A percentile compares a stretch with the other conserved stretches of the same genome.
Conservation (phyloP, 139 green algal species). For the Coccomyxa sp. region DNA sequence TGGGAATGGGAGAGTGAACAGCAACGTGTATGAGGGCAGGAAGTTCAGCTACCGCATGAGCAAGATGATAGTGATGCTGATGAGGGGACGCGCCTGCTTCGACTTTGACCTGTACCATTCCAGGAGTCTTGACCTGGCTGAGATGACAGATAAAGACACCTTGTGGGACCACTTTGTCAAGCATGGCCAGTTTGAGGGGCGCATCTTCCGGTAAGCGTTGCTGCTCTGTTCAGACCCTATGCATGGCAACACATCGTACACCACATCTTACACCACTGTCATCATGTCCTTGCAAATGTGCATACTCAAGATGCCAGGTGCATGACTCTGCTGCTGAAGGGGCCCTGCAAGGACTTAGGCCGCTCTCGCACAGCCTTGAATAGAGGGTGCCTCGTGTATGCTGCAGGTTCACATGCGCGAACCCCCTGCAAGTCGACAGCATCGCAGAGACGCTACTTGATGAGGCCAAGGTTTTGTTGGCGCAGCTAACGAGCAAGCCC, state of each 20-base stretch:
- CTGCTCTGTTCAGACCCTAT: not conserved
- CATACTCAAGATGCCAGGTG: not conserved
- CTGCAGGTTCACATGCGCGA: slow-evolving; percentile 7
- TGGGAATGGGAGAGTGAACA: not conserved
- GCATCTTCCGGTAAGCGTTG: slow-evolving; percentile 33
- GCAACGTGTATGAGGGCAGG: slow-evolving; percentile 36
- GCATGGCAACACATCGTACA: too few relatives aligned
- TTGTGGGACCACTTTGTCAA: slow-evolving; percentile 69
- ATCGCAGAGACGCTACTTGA: not conserved
- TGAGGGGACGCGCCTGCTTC: slow-evolving; percentile 46
- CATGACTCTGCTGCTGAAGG: too few relatives aligned
- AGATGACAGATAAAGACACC: not conserved
- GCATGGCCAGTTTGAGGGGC: slow-evolving; percentile 63
- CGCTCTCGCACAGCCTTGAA: too few relatives aligned
- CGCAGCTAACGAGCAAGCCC: too few relatives aligned
- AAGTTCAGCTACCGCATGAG: slow-evolving; percentile 9
- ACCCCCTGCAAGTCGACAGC: not conserved
- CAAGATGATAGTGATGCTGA: slow-evolving; percentile 21
- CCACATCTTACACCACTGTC: not conserved
- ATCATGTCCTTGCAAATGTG: not conserved
- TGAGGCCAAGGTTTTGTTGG: too few relatives aligned
- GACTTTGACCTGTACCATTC: slow-evolving; percentile 51
- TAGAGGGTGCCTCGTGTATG: not conserved
- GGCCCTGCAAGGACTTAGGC: too few relatives aligned
- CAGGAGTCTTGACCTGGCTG: slow-evolving; percentile 43